Conservation (phyloP, 1,284 basidiomycete genomes). For the Cutaneotrichosporon cutaneum region DNA sequence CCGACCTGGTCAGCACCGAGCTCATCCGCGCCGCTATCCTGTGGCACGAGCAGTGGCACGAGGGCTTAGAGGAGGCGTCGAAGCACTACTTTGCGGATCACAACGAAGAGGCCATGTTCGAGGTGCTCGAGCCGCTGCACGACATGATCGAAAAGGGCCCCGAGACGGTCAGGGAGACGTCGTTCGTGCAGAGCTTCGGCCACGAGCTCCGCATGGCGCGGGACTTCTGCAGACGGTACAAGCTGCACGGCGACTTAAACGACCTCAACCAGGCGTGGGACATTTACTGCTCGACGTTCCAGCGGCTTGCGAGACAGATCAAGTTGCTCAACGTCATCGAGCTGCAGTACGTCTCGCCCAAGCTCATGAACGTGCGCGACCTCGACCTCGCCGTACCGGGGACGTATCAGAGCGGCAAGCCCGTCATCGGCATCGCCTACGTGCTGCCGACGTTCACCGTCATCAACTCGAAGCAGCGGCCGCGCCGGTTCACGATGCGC, state of each 20-base stretch:
- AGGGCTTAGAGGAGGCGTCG: constrained; percentile 96
- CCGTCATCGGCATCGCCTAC: constrained; percentile 77
- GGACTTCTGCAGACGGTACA: constrained; percentile 84
- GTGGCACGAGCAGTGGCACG: constrained; percentile 99
- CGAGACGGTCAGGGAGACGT: constrained; percentile 89
- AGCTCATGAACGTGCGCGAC: constrained; percentile 81
- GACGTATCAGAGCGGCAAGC: constrained; percentile 88
- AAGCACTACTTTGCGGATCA: constrained; percentile 96
- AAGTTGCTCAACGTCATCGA: constrained; percentile 88
- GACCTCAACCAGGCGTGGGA: constrained; percentile 99
- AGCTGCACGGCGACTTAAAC: constrained; percentile 78
- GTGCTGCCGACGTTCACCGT: constrained; percentile 86
- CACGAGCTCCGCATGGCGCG: constrained; percentile 92
- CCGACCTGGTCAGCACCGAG: constrained; percentile 86
- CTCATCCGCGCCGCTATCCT: constrained; percentile 96
- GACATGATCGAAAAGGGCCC: constrained; percentile 90
- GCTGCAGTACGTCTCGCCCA: constrained; percentile 95
- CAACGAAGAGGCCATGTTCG: constrained; percentile 99
- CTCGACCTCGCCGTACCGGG: constrained; percentile 95
- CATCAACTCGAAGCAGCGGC: constrained; percentile 97
- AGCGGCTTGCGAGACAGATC: constrained; percentile 92
- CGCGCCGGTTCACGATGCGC: constrained; percentile 80
- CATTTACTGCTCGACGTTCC: constrained; percentile 97
- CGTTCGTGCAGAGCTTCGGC: constrained; percentile 92
- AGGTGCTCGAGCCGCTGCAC: constrained; percentile 87